Conservation (phyloP, 352 stramenopile species). For the Elongisporangium prolatum region DNA sequence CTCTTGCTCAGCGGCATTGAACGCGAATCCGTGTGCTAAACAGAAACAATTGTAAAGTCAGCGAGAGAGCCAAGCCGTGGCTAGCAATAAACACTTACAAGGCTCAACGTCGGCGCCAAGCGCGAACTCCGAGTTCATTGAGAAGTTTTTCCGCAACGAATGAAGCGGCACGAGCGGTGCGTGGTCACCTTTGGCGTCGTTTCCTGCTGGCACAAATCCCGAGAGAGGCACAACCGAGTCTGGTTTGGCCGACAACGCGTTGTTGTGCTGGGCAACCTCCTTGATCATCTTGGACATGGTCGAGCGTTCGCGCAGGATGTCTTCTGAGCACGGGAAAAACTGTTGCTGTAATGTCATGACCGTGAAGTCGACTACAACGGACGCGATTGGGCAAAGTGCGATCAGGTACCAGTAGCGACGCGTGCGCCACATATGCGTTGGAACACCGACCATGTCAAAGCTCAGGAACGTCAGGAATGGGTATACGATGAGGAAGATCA, state of each 20-base stretch:
- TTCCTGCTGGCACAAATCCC: too few relatives aligned
- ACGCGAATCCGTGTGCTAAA: slow-evolving; percentile 26
- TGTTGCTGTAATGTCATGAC: slow-evolving; percentile 36
- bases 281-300: background rate
- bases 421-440: slow-evolving; percentile 28
- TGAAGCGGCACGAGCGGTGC: too few relatives aligned
- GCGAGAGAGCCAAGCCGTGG: background rate
- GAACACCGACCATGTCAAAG: slow-evolving; percentile 61
- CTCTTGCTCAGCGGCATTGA: slow-evolving; percentile 19
- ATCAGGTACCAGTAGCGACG: slow-evolving; percentile 56
- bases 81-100: background rate
- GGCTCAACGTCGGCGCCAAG: background rate
- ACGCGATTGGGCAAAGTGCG: slow-evolving; percentile 38
- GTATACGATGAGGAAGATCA: slow-evolving; percentile 65
- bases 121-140: slow-evolving; percentile 1
- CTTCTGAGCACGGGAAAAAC: slow-evolving; percentile 40
- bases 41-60: background rate
- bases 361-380: slow-evolving; percentile 39
- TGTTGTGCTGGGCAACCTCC: slow-evolving; percentile 8
- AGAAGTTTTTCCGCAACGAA: too few relatives aligned
- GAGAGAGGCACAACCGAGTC: slow-evolving; percentile 8
- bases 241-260: slow-evolving; percentile 10
- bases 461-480: slow-evolving; percentile 64
- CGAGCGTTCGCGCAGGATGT: slow-evolving; percentile 58
- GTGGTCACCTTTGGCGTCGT: too few relatives aligned